Evolutionary conservation across 257 asterid species (phyloP), one percentile per base, ranked within the genome.

Genomic region (Solanum piurae): DNA sequence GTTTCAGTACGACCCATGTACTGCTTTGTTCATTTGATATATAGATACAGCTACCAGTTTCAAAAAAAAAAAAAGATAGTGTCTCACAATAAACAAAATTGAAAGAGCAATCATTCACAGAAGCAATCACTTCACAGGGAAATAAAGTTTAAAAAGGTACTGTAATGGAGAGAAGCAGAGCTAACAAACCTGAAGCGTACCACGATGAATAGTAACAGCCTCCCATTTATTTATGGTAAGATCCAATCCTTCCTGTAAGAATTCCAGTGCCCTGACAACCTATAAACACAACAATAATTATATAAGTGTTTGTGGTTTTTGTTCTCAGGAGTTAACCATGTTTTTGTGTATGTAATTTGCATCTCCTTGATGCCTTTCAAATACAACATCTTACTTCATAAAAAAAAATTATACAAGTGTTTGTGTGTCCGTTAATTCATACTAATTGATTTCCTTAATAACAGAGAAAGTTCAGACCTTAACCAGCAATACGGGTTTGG

Each of bases 151-250:
- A 46, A 49, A 42, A 18, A 27, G 9, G 64, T 44, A 16, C 12
- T 37, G 34, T 73, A 77, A 18, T n/a, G 72, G 66, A 80, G 18
- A 23, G 76, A 29, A 72, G 75, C 87, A 46, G 86, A 92, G 88
- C 90, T 68, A 88, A 93, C 99, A 89, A 93, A 97, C 99, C 99
- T 97, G 99, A 91, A 97, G 99, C 90, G 99, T 97, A 92, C 99
- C 99, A 89, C 99, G 98, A 75, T 98, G 98, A 93, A 97, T 97
- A 62, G 92, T 87, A 87, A 95, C 94, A 38, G 96, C 94, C 93
- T 94, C 95, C 99, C 98, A 95, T 89, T 89, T 93, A 76, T 94
- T 92, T 75, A 82, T 68, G 83, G 29, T 88, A 80, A 93, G 90
- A 80, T 92, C 94, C 86, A 91, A 92, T 89, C 98, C 98, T 87